phyloP scores from a whole-genome alignment of 106 monocot genomes.

The Dactylorhiza incarnata region DNA sequence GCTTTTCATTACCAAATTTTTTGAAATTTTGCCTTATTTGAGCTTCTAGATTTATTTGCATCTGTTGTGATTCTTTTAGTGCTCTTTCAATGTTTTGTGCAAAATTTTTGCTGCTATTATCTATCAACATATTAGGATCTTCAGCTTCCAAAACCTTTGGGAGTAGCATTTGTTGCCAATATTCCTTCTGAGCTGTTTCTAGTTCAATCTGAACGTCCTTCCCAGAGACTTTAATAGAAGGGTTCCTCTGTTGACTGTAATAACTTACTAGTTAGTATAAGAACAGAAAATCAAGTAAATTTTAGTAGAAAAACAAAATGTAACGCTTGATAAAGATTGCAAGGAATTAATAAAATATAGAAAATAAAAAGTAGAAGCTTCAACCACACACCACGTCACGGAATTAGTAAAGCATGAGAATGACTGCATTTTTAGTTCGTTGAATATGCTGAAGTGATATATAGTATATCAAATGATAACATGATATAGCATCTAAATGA shows the following conservation, averaged over 20 bases:
- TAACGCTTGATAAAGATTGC: too few relatives aligned
- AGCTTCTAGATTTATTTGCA: slow-evolving; percentile 70
- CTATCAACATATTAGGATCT: slow-evolving; percentile 29
- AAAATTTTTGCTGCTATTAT: slow-evolving; percentile 36
- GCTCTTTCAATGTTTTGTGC: slow-evolving; percentile 35
- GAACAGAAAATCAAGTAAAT: neutral
- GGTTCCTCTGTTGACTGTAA: slow-evolving; percentile 23
- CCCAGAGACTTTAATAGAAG: slow-evolving; percentile 28
- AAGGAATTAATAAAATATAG: too few relatives aligned
- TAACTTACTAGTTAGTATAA: neutral
- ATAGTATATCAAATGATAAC: too few relatives aligned
- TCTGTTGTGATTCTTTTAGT: slow-evolving; percentile 46
- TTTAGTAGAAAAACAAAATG: neutral
- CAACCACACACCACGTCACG: neutral
- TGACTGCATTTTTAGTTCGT: neutral
- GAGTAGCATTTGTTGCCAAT: slow-evolving; percentile 61
- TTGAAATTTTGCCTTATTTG: slow-evolving; percentile 45
- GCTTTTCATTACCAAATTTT: slow-evolving; percentile 54
- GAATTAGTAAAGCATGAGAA: neutral
- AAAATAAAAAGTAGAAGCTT: neutral
- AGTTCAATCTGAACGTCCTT: slow-evolving; percentile 47
- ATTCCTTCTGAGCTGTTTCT: slow-evolving; percentile 48
- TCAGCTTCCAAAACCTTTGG: slow-evolving; percentile 53
- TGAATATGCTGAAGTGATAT: neutral
- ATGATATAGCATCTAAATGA: too few relatives aligned